phyloP scores from a whole-genome alignment of 2,329 filamentous ascomycete genomes.

The Xylaria sp. region DNA sequence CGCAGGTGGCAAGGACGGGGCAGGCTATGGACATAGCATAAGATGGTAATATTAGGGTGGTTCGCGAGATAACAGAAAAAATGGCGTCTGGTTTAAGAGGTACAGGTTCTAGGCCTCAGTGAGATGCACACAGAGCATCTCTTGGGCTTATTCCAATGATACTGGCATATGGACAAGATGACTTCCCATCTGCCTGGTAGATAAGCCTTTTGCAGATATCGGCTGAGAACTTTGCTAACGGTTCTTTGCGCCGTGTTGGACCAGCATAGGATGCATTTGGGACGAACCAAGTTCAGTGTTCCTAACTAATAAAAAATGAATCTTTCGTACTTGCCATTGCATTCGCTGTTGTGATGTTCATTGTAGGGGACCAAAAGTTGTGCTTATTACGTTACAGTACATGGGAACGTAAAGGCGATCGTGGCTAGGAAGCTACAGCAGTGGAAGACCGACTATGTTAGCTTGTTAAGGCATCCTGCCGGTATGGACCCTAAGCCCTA shows the following conservation, averaged over 20 bases:
- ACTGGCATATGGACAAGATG: slow-evolving; percentile 41
- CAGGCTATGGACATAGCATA: slow-evolving; percentile 45
- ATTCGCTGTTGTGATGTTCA: background rate
- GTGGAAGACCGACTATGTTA: too few species aligned
- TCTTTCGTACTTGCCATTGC: background rate
- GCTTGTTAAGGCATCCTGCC: too few species aligned
- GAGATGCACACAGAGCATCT: slow-evolving; percentile 35
- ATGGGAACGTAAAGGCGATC: too few species aligned
- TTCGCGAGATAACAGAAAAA: slow-evolving; percentile 39
- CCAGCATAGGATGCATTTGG: slow-evolving; percentile 44
- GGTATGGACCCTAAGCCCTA: too few species aligned
- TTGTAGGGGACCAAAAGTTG: too few species aligned
- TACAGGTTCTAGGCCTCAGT: slow-evolving; percentile 38
- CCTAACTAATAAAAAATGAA: slow-evolving; percentile 46
- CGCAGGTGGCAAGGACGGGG: slow-evolving; percentile 34
- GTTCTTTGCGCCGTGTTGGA: slow-evolving; percentile 45
- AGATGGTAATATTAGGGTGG: slow-evolving; percentile 43
- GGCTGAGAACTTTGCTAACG: slow-evolving; percentile 43
- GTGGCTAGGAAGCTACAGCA: too few species aligned
- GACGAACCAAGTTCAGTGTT: slow-evolving; percentile 53
- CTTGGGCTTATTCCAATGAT: slow-evolving; percentile 39
- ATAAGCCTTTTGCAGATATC: slow-evolving; percentile 42
- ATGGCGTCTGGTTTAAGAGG: slow-evolving; percentile 43
- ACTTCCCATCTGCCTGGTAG: slow-evolving; percentile 40
- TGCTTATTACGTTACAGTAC: too few species aligned